Evolutionary conservation across 805 yeast genomes (phyloP).

Genomic region (Metschnikowia baotianmanensis): DNA sequence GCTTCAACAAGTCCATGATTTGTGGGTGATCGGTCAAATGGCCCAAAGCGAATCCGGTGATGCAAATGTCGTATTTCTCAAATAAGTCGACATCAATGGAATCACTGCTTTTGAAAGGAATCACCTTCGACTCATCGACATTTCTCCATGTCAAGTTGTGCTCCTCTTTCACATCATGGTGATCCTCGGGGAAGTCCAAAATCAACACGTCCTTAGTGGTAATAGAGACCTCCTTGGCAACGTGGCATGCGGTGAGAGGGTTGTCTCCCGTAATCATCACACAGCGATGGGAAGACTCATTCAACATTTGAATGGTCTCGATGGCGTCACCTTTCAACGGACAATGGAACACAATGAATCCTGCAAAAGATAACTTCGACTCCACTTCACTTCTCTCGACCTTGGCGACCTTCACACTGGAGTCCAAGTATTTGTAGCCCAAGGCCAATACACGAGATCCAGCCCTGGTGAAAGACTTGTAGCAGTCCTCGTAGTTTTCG

Average conservation of each 20-base stretch:
- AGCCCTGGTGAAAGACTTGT: constrained; percentile 86
- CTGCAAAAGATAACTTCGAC: constrained; percentile 72
- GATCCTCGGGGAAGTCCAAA: constrained; percentile 79
- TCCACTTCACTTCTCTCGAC: constrained; percentile 77
- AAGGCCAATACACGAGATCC: constrained; percentile 97
- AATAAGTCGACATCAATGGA: constrained; percentile 57
- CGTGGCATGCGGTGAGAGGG: constrained; percentile 97
- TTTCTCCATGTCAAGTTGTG: constrained; percentile 79
- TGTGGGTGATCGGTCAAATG: constrained; percentile 66
- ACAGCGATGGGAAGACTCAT: constrained; percentile 92
- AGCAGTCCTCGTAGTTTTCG: constrained; percentile 74
- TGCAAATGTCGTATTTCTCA: constrained; percentile 75
- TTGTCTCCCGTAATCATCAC: constrained; percentile 99
- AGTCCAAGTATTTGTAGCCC: constrained; percentile 73
- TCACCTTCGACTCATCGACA: constrained; percentile 69
- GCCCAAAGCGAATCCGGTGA: constrained; percentile 87
- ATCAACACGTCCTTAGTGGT: constrained; percentile 81
- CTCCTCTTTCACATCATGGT: constrained; percentile 44
- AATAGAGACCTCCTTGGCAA: constrained; percentile 89
- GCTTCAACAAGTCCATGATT: constrained; percentile 69
- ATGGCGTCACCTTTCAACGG: constrained; percentile 93
- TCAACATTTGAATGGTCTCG: constrained; percentile 86
- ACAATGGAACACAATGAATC: constrained; percentile 95
- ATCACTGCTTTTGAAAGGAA: constrained; percentile 63
- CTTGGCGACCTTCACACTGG: constrained; percentile 47